phyloP scores from a whole-genome alignment of 2,329 filamentous ascomycete genomes.

The Fusarium solani-melongenae region DNA sequence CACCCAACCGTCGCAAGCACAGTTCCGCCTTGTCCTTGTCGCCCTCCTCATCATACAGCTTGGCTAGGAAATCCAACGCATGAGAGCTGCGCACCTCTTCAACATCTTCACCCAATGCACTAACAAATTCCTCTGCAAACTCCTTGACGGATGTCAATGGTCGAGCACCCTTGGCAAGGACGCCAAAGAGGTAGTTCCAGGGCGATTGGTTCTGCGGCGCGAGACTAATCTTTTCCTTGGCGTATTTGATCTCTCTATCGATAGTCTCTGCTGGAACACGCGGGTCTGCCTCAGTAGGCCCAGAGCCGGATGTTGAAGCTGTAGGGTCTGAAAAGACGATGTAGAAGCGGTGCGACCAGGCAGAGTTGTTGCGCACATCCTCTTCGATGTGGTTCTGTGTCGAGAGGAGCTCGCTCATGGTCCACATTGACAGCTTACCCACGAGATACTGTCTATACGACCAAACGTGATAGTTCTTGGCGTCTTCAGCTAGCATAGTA shows the following conservation, averaged over 20 bases:
- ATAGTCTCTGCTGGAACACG: slow-evolving; percentile 71
- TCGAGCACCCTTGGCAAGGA: slow-evolving; percentile 74
- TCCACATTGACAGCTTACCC: slow-evolving; percentile 74
- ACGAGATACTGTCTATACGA: slow-evolving; percentile 85
- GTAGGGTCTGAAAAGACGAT: slow-evolving; percentile 79
- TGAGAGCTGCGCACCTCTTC: slow-evolving; percentile 71
- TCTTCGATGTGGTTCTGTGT: slow-evolving; percentile 78
- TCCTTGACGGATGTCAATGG: slow-evolving; percentile 56
- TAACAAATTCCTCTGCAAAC: slow-evolving; percentile 65
- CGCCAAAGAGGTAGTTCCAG: slow-evolving; percentile 91
- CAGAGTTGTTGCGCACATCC: slow-evolving; percentile 95
- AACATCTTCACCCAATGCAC: slow-evolving; percentile 55
- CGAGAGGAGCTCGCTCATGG: slow-evolving; percentile 75
- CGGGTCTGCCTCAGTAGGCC: slow-evolving; percentile 64
- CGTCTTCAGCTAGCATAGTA: slow-evolving; percentile 84
- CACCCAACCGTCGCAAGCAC: slow-evolving; percentile 78
- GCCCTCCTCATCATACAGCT: slow-evolving; percentile 70
- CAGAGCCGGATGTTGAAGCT: slow-evolving; percentile 57
- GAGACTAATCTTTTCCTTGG: slow-evolving; percentile 76
- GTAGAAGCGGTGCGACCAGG: slow-evolving; percentile 97
- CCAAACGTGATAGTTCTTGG: slow-evolving; percentile 99
- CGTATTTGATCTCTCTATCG: slow-evolving; percentile 80
- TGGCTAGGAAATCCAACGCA: slow-evolving; percentile 77
- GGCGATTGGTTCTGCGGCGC: slow-evolving; percentile 94
- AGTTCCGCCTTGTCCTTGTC: slow-evolving; percentile 71